Base-by-base conservation (phyloP, 2,329 filamentous ascomycete genomes). In the Calonectria fujianensis region DNA sequence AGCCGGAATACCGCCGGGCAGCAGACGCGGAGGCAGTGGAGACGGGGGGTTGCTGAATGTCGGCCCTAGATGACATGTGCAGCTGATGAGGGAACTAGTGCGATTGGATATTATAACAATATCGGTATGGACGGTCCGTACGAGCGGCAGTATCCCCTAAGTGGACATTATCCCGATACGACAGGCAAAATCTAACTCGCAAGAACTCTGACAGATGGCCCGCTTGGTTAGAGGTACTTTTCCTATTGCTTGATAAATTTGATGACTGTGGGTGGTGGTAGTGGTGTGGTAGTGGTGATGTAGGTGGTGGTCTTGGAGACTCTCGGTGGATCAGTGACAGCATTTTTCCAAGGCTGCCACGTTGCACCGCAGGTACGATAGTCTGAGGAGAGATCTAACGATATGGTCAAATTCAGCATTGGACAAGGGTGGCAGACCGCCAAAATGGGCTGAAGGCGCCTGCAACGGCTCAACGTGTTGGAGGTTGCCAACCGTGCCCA, bases 101-200 rank as follows among this genome's bases (percentile, higher is more conserved):
- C 45, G 54, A 52, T 70, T 73, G 51, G 66, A 73, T 69, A 61
- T 48, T 69, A 72, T 74, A 74, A 64, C 54, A 67, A 73, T 51
- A 69, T 61, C 79, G 79, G 79, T 80, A 72, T 70, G 76, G 64
- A 69, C 79, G 79, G 79, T 79, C 79, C 79, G 79, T 74, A 74
- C 75, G 75, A 77, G 79, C 79, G 79, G 78, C 52, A 57, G 64
- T 35, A 29, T 50, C 27, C 63, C 65, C n/a, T 32, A 52, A 61
- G 54, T 32, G 65, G 69, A 27, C 39, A 51, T 27, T 41, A 24
- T 67, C 29, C 69, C 51, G 37, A 50, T 24, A 39, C 24, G 18
- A n/a, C 31, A 20, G 39, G n/a, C 31, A 69, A 65, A 66, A 69
- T 69, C 65, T 69, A 65, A 73, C 66, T 5, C 20, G 52, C 10